These are phyloP conservation scores for Fusarium metavorans DNA, from an alignment of 2,329 filamentous ascomycete genomes.

Conservation along the genomic window DNA sequence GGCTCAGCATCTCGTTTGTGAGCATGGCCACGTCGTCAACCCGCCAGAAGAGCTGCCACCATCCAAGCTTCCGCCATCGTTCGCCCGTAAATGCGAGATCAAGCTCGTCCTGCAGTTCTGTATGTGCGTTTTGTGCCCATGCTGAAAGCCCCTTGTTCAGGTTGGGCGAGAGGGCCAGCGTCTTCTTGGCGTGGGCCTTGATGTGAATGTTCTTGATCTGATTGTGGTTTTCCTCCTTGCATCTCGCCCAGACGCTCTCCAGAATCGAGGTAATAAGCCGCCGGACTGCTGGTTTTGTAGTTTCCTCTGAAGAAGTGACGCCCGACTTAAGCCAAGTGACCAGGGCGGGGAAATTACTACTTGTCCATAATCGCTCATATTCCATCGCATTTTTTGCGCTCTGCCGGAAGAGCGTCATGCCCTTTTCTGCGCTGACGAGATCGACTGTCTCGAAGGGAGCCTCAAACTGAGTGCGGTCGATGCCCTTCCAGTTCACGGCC, in stretches of 20 bases:
- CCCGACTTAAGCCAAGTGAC: conserved; percentile 73
- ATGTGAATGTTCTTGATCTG: conserved; percentile 55
- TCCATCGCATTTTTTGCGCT: conserved; percentile 76
- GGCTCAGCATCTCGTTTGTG: conserved; percentile 80
- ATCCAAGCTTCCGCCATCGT: conserved; percentile 83
- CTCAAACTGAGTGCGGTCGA: conserved; percentile 51
- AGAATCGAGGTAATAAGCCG: conserved; percentile 77
- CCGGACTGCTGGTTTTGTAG: conserved; percentile 74
- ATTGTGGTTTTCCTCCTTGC: conserved; percentile 57
- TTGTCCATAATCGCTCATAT: conserved; percentile 81
- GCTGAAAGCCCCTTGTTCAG: conserved; percentile 71
- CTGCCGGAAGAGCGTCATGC: conserved; percentile 75
- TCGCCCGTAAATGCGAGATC: conserved; percentile 81
- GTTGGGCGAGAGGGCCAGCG: conserved; percentile 52
- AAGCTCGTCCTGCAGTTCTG: conserved; percentile 84
- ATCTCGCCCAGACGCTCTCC: conserved; percentile 61
- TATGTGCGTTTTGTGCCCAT: conserved; percentile 86
- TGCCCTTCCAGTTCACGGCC: conserved; percentile 69
- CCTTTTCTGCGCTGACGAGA: conserved; percentile 69
- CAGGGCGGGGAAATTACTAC: conserved; percentile 75
- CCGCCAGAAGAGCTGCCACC: conserved; percentile 97
- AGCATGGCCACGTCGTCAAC: conserved; percentile 93
- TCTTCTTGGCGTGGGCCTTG: conserved; percentile 30
- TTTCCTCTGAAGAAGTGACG: conserved; percentile 53
- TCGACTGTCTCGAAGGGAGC: conserved; percentile 71